A percentile compares a stretch with the other conserved stretches of the same genome.
Conservation (phyloP, 2,329 filamentous ascomycete genomes). For the Ophiosphaerella korrae region DNA sequence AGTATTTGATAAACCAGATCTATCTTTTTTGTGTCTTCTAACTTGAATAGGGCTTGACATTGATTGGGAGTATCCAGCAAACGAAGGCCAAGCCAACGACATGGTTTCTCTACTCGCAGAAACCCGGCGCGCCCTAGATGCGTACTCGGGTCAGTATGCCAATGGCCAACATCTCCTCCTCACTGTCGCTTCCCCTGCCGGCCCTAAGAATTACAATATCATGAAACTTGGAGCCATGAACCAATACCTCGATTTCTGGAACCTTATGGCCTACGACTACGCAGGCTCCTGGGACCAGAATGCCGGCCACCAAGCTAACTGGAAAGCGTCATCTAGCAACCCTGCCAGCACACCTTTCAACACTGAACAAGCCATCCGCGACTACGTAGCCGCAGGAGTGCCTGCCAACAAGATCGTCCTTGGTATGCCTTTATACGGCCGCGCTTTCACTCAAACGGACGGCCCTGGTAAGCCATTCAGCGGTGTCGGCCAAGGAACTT, state of each 20-base stretch:
- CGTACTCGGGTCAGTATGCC: constrained; percentile 48
- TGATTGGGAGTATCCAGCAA: constrained; percentile 45
- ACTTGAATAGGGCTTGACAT: constrained; percentile 35
- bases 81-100: constrained; percentile 39
- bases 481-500: constrained; percentile 39
- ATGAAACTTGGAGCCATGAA: constrained; percentile 54
- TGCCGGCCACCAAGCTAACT: constrained; percentile 43
- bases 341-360: constrained; percentile 42
- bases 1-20: not conserved
- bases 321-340: constrained; percentile 28
- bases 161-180: constrained; percentile 51
- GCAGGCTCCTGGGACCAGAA: constrained; percentile 43
- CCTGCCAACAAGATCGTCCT: constrained; percentile 42
- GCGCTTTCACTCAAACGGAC: constrained; percentile 40
- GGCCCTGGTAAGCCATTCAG: constrained; percentile 40
- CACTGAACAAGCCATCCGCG: constrained; percentile 35
- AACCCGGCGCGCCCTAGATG: constrained; percentile 44
- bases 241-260: constrained; percentile 57
- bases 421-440: constrained; percentile 47
- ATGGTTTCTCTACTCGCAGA: constrained; percentile 41
- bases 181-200: constrained; percentile 53
- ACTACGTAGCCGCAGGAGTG: constrained; percentile 41
- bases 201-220: constrained; percentile 52
- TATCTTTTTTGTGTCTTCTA: not conserved
- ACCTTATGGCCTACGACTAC: constrained; percentile 86